These are phyloP conservation scores for Daldinia childiae DNA, from an alignment of 495 filamentous ascomycete genomes.

Conservation along the genomic window DNA sequence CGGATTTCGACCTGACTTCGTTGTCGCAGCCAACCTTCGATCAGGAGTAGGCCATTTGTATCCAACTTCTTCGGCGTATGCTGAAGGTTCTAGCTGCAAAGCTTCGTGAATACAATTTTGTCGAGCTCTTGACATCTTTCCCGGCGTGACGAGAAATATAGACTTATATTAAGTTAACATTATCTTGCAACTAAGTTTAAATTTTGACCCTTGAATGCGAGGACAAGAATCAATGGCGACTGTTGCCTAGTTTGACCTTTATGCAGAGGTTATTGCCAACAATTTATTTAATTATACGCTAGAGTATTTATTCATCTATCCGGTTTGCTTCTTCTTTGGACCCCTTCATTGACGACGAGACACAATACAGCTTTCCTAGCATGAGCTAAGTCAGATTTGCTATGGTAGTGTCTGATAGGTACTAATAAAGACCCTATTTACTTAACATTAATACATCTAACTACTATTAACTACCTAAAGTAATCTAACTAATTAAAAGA, in stretches of 20 bases:
- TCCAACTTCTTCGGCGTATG: constrained; percentile 42
- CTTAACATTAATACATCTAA: too few relatives aligned
- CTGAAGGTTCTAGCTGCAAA: constrained; percentile 48
- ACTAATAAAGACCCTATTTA: too few relatives aligned
- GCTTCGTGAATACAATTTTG: constrained; percentile 39
- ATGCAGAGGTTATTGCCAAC: neutral
- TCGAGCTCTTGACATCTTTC: neutral
- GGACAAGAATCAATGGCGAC: neutral
- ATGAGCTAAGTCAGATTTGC: too few relatives aligned
- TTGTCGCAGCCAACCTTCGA: constrained; percentile 47
- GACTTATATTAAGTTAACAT: neutral
- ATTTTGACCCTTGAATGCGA: neutral
- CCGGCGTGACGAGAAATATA: neutral
- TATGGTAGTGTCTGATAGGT: too few relatives aligned
- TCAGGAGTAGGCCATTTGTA: constrained; percentile 39
- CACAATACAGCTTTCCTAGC: too few relatives aligned
- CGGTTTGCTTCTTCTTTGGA: neutral
- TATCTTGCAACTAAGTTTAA: neutral
- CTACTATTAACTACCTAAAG: too few relatives aligned
- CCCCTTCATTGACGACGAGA: too few relatives aligned
- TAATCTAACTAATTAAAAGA: too few relatives aligned
- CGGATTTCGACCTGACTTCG: constrained; percentile 41
- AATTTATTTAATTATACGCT: neutral
- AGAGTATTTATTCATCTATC: neutral
- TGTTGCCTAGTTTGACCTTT: neutral